Percentiles rank a stretch among this genome's conserved stretches.
phyloP scores from a whole-genome alignment of 2,329 filamentous ascomycete species.

The Colletotrichum sublineola region DNA sequence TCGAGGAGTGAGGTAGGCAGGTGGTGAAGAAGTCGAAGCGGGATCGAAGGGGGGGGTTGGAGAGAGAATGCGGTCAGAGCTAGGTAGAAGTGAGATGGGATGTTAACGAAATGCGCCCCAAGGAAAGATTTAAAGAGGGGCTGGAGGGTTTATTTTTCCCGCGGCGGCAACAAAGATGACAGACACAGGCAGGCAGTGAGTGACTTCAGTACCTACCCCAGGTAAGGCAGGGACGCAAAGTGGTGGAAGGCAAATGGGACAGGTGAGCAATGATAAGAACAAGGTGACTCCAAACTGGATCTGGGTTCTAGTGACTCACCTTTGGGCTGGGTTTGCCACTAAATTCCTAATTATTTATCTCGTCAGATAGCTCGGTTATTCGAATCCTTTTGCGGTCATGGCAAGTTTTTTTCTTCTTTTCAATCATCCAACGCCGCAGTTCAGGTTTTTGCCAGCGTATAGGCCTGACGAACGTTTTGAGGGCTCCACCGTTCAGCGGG shows the following conservation, averaged over 20 bases:
- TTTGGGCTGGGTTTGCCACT: slow-evolving; percentile 5
- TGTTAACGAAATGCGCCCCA: slow-evolving; percentile 37
- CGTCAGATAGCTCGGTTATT: neutral
- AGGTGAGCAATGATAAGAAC: neutral
- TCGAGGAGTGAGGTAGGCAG: slow-evolving; percentile 2
- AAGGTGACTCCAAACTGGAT: neutral
- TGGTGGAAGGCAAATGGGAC: neutral
- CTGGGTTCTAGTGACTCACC: slow-evolving; percentile 33
- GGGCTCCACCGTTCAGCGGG: slow-evolving; percentile 27
- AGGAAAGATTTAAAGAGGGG: slow-evolving; percentile 42
- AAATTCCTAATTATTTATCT: neutral
- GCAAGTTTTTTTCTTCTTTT: slow-evolving; percentile 1
- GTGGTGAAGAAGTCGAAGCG: slow-evolving; percentile 15
- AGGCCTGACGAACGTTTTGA: slow-evolving; percentile 29
- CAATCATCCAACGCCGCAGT: slow-evolving; percentile 3
- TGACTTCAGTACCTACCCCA: neutral
- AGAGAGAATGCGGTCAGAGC: slow-evolving; percentile 38
- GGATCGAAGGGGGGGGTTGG: neutral
- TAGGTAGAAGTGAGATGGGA: slow-evolving; percentile 38
- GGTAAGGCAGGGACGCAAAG: slow-evolving; percentile 1
- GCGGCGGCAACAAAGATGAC: slow-evolving; percentile 4
- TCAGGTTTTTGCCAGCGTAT: slow-evolving; percentile 23
- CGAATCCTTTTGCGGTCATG: slow-evolving; percentile 1
- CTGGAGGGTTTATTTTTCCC: slow-evolving; percentile 32
- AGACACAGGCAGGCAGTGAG: neutral